These are phyloP conservation scores for Aspergillus pseudoglaucus DNA, from an alignment of 2,329 filamentous ascomycete species.

Conservation along the genomic window DNA sequence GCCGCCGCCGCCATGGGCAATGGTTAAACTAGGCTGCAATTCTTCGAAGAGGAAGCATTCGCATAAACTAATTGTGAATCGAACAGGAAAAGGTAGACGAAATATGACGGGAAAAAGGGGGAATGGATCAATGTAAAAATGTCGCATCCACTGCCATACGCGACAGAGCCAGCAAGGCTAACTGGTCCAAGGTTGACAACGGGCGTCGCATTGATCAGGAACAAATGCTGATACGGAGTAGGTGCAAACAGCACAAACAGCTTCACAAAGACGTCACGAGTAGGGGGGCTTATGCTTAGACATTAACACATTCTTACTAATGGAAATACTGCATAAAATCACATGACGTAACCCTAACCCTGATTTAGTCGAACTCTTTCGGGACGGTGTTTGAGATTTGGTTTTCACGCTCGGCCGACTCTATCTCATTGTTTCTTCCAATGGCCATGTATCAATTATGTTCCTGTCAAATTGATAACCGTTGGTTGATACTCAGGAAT, in stretches of 20 bases:
- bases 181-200: not conserved
- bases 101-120: not conserved
- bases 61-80: not conserved
- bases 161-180: not conserved
- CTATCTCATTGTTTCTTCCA: not conserved
- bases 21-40: slow-evolving; percentile 19
- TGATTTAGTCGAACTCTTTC: not conserved
- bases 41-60: not conserved
- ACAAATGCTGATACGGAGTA: not conserved
- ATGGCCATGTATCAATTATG: not conserved
- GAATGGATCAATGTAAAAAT: not conserved
- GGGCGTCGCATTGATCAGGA: too few relatives aligned
- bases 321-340: not conserved
- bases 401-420: not conserved
- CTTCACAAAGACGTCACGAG: not conserved
- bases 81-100: not conserved
- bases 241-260: not conserved
- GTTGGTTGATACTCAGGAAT: not conserved
- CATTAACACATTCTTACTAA: not conserved
- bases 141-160: not conserved
- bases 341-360: not conserved
- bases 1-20: slow-evolving; percentile 13
- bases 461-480: too few relatives aligned
- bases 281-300: not conserved
- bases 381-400: not conserved